Evolutionary conservation across 2,329 filamentous ascomycete genomes (phyloP), one percentile per base, ranked within the genome.

Genomic region (Botryosphaeria dothidea): DNA sequence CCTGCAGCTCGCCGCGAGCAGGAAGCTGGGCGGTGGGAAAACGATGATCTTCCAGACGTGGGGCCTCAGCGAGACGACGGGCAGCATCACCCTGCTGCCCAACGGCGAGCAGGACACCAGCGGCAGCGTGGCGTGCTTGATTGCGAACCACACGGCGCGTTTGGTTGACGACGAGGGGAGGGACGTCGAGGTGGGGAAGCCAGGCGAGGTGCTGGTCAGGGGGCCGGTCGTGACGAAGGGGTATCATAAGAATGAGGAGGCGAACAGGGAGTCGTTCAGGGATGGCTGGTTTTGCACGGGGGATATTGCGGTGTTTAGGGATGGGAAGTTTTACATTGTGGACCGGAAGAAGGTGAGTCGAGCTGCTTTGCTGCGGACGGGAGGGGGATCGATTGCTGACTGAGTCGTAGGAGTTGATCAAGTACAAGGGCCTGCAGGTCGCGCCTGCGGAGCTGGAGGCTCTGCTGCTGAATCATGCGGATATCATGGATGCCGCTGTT

Each of bases 1-100:
- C 1, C 71, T 87, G 1, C 86, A 88, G 69, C 49, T 64, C 9
- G 61, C 61, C 11, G 85, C 83, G 0, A 80, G 79, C 65, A 75
- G 72, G 65, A 87, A 84, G 71, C 71, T 88, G 11, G 81, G 78
- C 8, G 68, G 65, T 46, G 77, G 78, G 0, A 27, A 11, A 3
- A 79, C 78, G 13, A 73, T 76, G 13, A 74, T 88, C 17, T 74
- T 73, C 0, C 86, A 88, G 74, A 84, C 83, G 0, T 88, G 85
- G 84, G 86, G 87, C 0, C 71, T 87, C 45, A 87, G 83, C 49
- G 86, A 88, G 74, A 64, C 61, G 13, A 86, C 84, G 6, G 79
- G 76, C 0, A 72, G 74, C 58, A 70, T 70, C 11, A 81, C 83
- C 61, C 76, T 78, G 9, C 27, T 64, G n/a, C 61, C 61, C 3